A percentile compares a stretch with the other conserved stretches of the same genome.
phyloP scores from a whole-genome alignment of 371 early-diverging fungal species.

The Mortierella sp. region DNA sequence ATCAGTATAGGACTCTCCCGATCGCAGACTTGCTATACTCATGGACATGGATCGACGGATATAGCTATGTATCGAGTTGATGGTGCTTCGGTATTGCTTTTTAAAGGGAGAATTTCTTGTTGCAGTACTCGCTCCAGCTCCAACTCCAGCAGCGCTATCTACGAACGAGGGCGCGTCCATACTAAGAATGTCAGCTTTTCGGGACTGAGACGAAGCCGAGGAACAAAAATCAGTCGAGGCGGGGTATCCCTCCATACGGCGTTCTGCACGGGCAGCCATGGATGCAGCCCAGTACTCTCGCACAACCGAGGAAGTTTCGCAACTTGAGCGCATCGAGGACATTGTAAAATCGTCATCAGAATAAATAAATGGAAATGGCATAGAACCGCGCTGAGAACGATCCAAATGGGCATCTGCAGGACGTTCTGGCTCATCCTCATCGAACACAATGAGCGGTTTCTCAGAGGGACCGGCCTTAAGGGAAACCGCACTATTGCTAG shows the following conservation, averaged over 20 bases:
- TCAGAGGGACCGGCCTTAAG: slow-evolving; percentile 6
- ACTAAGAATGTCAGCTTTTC: slow-evolving; percentile 42
- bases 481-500: not conserved
- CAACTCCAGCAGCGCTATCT: not conserved
- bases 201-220: slow-evolving; percentile 34
- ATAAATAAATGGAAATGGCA: not conserved
- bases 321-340: slow-evolving; percentile 32
- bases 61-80: slow-evolving; percentile 38
- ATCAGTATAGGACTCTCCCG: slow-evolving; percentile 20
- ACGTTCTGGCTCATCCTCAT: not conserved
- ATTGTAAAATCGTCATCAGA: slow-evolving; percentile 21
- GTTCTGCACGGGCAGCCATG: slow-evolving; percentile 39
- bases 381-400: not conserved
- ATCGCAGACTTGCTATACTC: slow-evolving; percentile 27
- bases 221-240: not conserved
- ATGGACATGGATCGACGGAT: slow-evolving; percentile 39
- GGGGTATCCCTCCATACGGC: slow-evolving; percentile 16
- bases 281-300: slow-evolving; percentile 48
- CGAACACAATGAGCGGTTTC: not conserved
- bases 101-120: not conserved
- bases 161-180: slow-evolving; percentile 15
- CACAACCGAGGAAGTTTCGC: slow-evolving; percentile 36
- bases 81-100: slow-evolving; percentile 21
- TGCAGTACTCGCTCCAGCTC: not conserved
- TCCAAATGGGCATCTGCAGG: slow-evolving; percentile 18